phyloP scores from a whole-genome alignment of 2,329 filamentous ascomycete genomes.

The Aspergillus udagawae region DNA sequence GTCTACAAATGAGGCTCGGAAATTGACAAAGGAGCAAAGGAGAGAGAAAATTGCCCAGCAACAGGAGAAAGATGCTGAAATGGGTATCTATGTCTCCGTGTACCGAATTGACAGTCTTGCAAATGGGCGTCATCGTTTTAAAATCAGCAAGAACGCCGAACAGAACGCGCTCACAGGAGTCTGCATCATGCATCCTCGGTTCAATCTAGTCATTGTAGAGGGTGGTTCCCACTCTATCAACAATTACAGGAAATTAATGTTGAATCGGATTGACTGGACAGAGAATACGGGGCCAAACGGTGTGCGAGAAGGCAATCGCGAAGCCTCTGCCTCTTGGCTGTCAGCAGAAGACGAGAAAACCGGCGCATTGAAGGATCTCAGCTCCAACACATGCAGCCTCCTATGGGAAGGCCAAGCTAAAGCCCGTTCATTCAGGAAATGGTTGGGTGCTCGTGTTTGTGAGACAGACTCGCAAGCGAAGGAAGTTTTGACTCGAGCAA shows the following conservation, averaged over 20 bases:
- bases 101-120: slow-evolving; percentile 87
- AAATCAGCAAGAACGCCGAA: slow-evolving; percentile 88
- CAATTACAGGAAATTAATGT: slow-evolving; percentile 88
- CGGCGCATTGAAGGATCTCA: slow-evolving; percentile 75
- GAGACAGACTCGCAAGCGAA: slow-evolving; percentile 88
- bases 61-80: slow-evolving; percentile 81
- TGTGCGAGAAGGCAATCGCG: slow-evolving; percentile 54
- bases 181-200: slow-evolving; percentile 85
- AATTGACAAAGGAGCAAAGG: slow-evolving; percentile 81
- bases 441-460: slow-evolving; percentile 77
- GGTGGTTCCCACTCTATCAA: slow-evolving; percentile 79
- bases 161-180: slow-evolving; percentile 81
- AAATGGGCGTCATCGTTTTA: slow-evolving; percentile 90
- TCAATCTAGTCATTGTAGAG: slow-evolving; percentile 88
- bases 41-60: slow-evolving; percentile 78
- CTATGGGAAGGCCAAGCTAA: slow-evolving; percentile 92
- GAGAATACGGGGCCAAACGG: slow-evolving; percentile 72
- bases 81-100: slow-evolving; percentile 79
- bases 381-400: slow-evolving; percentile 73
- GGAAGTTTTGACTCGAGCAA: slow-evolving; percentile 71
- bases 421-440: slow-evolving; percentile 74
- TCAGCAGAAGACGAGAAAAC: slow-evolving; percentile 68
- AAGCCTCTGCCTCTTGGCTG: slow-evolving; percentile 67
- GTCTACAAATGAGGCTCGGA: slow-evolving; percentile 73
- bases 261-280: slow-evolving; percentile 90